Percentiles rank a stretch among this genome's conserved stretches.
phyloP scores from a whole-genome alignment of 805 yeast species.

The Myxozyma melibiosi region DNA sequence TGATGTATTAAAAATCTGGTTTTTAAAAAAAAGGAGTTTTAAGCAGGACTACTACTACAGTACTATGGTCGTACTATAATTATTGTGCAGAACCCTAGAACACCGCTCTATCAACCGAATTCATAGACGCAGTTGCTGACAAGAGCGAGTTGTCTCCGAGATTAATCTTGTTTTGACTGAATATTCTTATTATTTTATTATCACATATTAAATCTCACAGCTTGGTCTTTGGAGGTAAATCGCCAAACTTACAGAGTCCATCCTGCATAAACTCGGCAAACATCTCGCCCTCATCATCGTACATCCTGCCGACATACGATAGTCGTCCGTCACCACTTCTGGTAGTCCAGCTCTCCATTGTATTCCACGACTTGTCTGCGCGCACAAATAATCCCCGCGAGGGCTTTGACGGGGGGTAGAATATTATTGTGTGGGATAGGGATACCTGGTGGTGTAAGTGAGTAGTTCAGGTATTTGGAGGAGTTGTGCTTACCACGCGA shows the following conservation, averaged over 20 bases:
- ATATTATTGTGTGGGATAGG: conserved; percentile 15
- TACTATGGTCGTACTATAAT: too few relatives aligned
- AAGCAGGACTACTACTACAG: too few relatives aligned
- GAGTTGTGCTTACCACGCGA: conserved; percentile 6
- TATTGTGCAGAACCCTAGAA: too few relatives aligned
- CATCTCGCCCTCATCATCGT: conserved; percentile 14
- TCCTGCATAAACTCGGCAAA: conserved; percentile 27
- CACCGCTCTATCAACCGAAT: too few relatives aligned
- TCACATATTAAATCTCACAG: neutral
- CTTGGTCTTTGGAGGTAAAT: neutral
- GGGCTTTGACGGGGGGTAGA: conserved; percentile 17
- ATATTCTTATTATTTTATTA: neutral
- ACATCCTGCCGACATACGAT: conserved; percentile 14
- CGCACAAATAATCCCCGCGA: neutral
- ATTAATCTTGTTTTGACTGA: neutral
- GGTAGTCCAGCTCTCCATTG: conserved; percentile 15
- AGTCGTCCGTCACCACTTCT: conserved; percentile 21
- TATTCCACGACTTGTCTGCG: conserved; percentile 12
- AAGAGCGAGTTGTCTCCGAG: neutral
- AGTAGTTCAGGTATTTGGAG: neutral
- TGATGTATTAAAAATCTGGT: too few relatives aligned
- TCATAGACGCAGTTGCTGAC: too few relatives aligned
- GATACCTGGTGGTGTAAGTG: conserved; percentile 6
- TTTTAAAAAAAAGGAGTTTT: too few relatives aligned
- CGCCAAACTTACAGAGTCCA: conserved; percentile 10